Conservation (phyloP, 129 eudicot species). For the Arctium lappa region DNA sequence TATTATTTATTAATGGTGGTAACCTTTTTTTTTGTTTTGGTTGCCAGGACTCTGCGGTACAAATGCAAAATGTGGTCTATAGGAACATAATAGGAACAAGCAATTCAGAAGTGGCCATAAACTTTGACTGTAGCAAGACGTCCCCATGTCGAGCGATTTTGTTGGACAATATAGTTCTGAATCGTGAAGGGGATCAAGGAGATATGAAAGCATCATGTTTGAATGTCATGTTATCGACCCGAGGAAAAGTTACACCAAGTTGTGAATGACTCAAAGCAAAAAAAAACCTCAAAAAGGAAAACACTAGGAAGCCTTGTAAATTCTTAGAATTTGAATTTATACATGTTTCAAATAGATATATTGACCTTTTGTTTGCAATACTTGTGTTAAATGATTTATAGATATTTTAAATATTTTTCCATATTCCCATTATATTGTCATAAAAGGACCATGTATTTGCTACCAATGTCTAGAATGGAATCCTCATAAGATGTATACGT, state of each 20-base stretch:
- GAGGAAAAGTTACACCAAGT: slow-evolving; percentile 38
- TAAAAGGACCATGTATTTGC: not conserved
- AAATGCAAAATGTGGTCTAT: slow-evolving; percentile 55
- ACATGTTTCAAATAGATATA: not conserved
- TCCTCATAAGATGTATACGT: not conserved
- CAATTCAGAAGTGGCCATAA: slow-evolving; percentile 59
- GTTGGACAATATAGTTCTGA: slow-evolving; percentile 48
- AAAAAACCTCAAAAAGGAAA: not conserved
- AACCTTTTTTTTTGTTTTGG: not conserved
- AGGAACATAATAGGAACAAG: slow-evolving; percentile 69
- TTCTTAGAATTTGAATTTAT: not conserved
- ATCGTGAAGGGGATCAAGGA: slow-evolving; percentile 24
- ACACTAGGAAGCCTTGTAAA: slow-evolving; percentile 5
- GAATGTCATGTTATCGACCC: slow-evolving; percentile 25
- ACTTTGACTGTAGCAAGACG: slow-evolving; percentile 64
- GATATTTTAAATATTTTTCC: not conserved
- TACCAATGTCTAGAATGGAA: not conserved
- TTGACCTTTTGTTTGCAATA: not conserved
- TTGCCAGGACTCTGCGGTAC: slow-evolving; percentile 61
- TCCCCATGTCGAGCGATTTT: slow-evolving; percentile 53
- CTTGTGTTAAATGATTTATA: not conserved
- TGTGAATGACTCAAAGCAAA: slow-evolving; percentile 25
- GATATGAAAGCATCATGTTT: slow-evolving; percentile 39
- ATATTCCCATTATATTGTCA: not conserved
- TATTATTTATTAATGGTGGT: not conserved